phyloP scores from a whole-genome alignment of 1,284 basidiomycete genomes.

The Ustilago lituana region DNA sequence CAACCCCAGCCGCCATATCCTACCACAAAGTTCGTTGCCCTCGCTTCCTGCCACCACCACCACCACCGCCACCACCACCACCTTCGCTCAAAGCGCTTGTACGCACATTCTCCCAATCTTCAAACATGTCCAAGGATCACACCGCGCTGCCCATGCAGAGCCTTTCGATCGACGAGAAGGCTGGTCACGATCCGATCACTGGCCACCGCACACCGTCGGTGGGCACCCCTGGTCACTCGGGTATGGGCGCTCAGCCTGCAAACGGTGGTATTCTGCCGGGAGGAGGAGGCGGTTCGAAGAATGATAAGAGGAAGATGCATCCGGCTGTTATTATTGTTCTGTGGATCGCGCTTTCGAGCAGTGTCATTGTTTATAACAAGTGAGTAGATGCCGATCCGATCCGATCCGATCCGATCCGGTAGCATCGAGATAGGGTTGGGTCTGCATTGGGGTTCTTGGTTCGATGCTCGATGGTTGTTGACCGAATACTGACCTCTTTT shows the following conservation, averaged over 20 bases:
- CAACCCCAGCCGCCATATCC: too few relatives aligned
- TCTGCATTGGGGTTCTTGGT: too few relatives aligned
- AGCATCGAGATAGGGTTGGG: too few relatives aligned
- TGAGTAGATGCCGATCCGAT: constrained; percentile 26
- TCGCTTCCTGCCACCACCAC: neutral
- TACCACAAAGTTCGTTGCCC: too few relatives aligned
- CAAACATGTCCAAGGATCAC: constrained; percentile 60
- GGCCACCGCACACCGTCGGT: constrained; percentile 57
- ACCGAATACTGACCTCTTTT: too few relatives aligned
- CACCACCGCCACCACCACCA: constrained; percentile 13
- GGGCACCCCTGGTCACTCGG: constrained; percentile 47
- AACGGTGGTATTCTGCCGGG: constrained; percentile 56
- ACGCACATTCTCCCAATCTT: too few relatives aligned
- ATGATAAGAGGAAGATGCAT: constrained; percentile 63
- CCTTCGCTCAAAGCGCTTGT: neutral
- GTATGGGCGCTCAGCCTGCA: constrained; percentile 42
- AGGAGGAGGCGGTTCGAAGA: constrained; percentile 41
- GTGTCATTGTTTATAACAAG: constrained; percentile 92
- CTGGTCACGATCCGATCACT: constrained; percentile 60
- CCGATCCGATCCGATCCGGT: too few relatives aligned
- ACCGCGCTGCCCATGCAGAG: constrained; percentile 59
- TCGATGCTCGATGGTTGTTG: too few relatives aligned
- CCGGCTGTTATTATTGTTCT: constrained; percentile 79
- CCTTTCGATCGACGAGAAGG: constrained; percentile 61
- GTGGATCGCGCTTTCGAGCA: constrained; percentile 88